Conservation (phyloP, 1,139 yeast species). For the Suhomyces bribrorum region DNA sequence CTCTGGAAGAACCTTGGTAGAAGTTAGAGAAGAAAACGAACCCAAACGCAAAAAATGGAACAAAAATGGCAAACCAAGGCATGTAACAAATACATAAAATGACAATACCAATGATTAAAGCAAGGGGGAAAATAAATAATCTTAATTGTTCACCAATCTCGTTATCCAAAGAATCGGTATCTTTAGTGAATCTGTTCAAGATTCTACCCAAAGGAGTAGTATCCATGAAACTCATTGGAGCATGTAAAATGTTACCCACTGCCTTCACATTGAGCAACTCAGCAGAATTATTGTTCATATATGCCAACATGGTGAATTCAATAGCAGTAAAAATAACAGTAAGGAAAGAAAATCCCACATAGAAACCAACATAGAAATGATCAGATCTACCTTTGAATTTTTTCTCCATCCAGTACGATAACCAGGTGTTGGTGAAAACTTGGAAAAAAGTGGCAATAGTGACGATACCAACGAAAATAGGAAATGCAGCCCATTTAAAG, state of each 20-base stretch:
- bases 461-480: constrained; percentile 26
- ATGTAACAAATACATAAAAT: constrained; percentile 46
- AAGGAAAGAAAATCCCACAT: constrained; percentile 30
- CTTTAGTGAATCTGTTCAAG: constrained; percentile 57
- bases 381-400: constrained; percentile 24
- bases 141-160: constrained; percentile 49
- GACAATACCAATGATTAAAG: constrained; percentile 43
- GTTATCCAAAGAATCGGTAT: constrained; percentile 49
- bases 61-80: constrained; percentile 50
- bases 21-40: constrained; percentile 39
- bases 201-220: constrained; percentile 49
- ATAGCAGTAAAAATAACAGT: constrained; percentile 51
- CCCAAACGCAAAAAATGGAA: constrained; percentile 37
- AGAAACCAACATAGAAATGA: constrained; percentile 31
- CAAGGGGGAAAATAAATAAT: constrained; percentile 42
- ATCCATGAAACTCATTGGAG: constrained; percentile 49
- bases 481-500: constrained; percentile 36
- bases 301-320: constrained; percentile 57
- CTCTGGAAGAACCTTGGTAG: constrained; percentile 47
- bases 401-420: constrained; percentile 39
- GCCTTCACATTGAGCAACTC: constrained; percentile 40
- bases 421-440: constrained; percentile 37
- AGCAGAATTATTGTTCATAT: constrained; percentile 49
- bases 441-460: constrained; percentile 28
- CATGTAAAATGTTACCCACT: constrained; percentile 39